phyloP scores from a whole-genome alignment of 805 yeast genomes.

The Metschnikowia proteae region DNA sequence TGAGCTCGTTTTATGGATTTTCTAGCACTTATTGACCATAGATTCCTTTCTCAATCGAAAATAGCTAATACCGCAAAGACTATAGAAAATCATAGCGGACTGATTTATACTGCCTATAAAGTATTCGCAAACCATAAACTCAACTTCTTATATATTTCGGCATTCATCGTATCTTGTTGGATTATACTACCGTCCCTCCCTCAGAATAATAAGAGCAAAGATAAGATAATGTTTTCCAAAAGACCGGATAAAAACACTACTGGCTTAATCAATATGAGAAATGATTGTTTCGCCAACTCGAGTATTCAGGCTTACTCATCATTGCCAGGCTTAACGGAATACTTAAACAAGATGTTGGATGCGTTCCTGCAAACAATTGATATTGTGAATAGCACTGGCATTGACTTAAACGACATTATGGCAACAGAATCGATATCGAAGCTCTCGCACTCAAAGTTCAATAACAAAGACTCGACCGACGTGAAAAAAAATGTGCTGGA shows the following conservation, averaged over 20 bases:
- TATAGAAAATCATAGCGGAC: not conserved
- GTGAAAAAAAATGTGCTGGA: constrained; percentile 15
- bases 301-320: constrained; percentile 76
- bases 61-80: not conserved
- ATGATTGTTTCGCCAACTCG: constrained; percentile 92
- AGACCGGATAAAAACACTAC: constrained; percentile 75
- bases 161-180: constrained; percentile 9
- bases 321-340: constrained; percentile 54
- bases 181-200: constrained; percentile 14
- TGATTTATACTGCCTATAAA: not conserved
- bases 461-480: constrained; percentile 9
- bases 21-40: constrained; percentile 8
- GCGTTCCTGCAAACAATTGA: constrained; percentile 23
- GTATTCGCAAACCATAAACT: not conserved
- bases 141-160: not conserved
- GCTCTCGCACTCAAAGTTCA: constrained; percentile 12
- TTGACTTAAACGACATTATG: constrained; percentile 14
- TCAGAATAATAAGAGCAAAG: not conserved
- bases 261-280: constrained; percentile 75
- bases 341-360: constrained; percentile 44
- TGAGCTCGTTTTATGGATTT: constrained; percentile 7
- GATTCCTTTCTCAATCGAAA: constrained; percentile 1
- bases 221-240: constrained; percentile 37
- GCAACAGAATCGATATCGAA: constrained; percentile 17
- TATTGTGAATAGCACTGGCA: constrained; percentile 12